Evolutionary conservation across 2,329 filamentous ascomycete species (phyloP).

Genomic region (Apiospora rasikravindrae): DNA sequence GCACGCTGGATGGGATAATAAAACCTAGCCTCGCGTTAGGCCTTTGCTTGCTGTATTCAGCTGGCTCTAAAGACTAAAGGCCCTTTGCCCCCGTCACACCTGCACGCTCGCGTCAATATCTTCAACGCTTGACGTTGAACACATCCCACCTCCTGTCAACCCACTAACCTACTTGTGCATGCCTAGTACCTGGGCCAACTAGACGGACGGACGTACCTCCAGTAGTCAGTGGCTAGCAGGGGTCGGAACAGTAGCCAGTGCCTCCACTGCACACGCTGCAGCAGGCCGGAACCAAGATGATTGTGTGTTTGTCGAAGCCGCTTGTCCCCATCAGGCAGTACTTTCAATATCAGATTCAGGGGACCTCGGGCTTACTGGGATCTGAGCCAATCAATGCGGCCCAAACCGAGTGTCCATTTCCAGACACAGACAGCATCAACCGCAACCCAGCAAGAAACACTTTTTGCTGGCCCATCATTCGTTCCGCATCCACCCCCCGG

Average conservation of each 20-base stretch:
- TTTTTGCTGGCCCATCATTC: conserved; percentile 7
- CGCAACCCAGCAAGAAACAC: background rate
- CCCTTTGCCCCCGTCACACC: background rate
- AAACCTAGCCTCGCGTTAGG: conserved; percentile 2
- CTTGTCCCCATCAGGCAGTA: background rate
- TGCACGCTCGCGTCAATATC: background rate
- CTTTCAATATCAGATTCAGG: conserved; percentile 14
- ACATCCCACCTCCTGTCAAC: background rate
- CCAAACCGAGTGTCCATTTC: background rate
- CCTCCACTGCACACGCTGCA: conserved; percentile 1
- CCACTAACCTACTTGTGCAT: too few relatives aligned
- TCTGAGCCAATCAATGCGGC: background rate
- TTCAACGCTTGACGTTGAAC: background rate
- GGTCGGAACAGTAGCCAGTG: background rate
- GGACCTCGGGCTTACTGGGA: background rate
- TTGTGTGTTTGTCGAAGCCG: background rate
- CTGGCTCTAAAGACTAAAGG: background rate
- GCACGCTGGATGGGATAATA: background rate
- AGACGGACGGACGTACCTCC: background rate
- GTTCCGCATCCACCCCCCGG: background rate
- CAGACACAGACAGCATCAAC: conserved; percentile 5
- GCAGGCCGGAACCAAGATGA: background rate
- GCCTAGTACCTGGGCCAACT: background rate
- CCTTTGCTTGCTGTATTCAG: background rate
- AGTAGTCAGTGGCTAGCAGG: background rate